Percentiles rank a stretch among this genome's conserved stretches.
Evolutionary conservation across 768 basidiomycete species (phyloP).

Genomic region (Dacryopinax primogenitus): DNA sequence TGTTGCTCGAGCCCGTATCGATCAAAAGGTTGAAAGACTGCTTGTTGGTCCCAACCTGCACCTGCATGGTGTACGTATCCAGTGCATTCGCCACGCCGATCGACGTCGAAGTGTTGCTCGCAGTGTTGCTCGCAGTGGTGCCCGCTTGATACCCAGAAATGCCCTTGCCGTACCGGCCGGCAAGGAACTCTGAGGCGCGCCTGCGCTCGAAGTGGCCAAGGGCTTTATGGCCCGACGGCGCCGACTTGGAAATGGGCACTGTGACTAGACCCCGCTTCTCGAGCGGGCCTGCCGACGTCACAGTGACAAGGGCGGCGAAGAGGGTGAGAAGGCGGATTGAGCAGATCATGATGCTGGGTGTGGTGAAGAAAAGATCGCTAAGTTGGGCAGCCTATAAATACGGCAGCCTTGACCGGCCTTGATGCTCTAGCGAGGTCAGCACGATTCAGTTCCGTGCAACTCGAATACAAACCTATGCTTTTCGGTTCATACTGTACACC

Average conservation of each 20-base stretch:
- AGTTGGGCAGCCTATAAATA: not conserved
- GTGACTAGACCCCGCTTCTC: not conserved
- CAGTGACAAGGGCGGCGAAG: not conserved
- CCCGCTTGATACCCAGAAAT: too few relatives aligned
- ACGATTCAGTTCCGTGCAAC: too few relatives aligned
- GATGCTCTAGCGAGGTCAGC: too few relatives aligned
- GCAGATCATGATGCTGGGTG: not conserved
- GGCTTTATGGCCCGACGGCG: not conserved
- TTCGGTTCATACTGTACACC: not conserved
- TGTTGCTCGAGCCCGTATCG: slow-evolving; percentile 28
- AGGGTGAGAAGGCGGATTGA: not conserved
- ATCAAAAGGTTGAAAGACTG: slow-evolving; percentile 32
- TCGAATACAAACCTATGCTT: not conserved
- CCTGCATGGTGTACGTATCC: slow-evolving; percentile 37
- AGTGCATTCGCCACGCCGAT: not conserved
- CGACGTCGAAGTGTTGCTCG: not conserved
- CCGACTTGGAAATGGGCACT: not conserved
- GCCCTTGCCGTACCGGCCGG: not conserved
- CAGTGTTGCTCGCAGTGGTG: too few relatives aligned
- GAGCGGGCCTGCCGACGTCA: not conserved
- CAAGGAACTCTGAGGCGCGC: not conserved
- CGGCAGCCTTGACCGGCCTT: not conserved
- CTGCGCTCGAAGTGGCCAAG: not conserved
- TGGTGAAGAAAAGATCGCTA: not conserved
- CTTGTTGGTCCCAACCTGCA: slow-evolving; percentile 42